These are phyloP conservation scores for Fusarium sp. DNA, from an alignment of 2,329 filamentous ascomycete genomes.

Conservation along the genomic window DNA sequence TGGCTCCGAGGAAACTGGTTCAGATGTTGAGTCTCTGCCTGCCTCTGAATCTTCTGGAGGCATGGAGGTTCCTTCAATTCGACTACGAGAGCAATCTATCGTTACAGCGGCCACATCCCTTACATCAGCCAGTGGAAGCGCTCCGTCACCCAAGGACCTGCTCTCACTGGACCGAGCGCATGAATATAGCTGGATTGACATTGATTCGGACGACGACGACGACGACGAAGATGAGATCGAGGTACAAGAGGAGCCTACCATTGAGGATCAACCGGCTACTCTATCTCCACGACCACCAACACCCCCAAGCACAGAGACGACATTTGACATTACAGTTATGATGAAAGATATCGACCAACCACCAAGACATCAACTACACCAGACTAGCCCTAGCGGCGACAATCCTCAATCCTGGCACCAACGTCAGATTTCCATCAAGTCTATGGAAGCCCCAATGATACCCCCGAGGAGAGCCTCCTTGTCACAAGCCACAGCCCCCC, in stretches of 20 bases:
- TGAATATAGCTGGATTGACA: constrained; percentile 52
- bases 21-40: constrained; percentile 48
- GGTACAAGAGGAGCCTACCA: constrained; percentile 12
- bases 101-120: constrained; percentile 51
- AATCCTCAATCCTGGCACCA: neutral
- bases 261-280: constrained; percentile 18
- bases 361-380: neutral
- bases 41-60: constrained; percentile 47
- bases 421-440: constrained; percentile 26
- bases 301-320: constrained; percentile 34
- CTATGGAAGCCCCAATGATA: constrained; percentile 32
- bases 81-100: constrained; percentile 49
- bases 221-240: constrained; percentile 25
- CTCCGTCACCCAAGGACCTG: constrained; percentile 40
- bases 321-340: constrained; percentile 30
- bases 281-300: constrained; percentile 48
- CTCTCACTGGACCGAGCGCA: constrained; percentile 30
- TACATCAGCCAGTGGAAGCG: constrained; percentile 43
- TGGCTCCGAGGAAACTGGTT: constrained; percentile 39
- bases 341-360: constrained; percentile 17
- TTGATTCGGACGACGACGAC: constrained; percentile 48
- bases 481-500: constrained; percentile 14
- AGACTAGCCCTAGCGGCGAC: constrained; percentile 9
- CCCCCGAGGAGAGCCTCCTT: constrained; percentile 37
- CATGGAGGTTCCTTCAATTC: constrained; percentile 47